These are phyloP conservation scores for Punica granatum DNA, from an alignment of 345 rosid species.

Conservation along the genomic window DNA sequence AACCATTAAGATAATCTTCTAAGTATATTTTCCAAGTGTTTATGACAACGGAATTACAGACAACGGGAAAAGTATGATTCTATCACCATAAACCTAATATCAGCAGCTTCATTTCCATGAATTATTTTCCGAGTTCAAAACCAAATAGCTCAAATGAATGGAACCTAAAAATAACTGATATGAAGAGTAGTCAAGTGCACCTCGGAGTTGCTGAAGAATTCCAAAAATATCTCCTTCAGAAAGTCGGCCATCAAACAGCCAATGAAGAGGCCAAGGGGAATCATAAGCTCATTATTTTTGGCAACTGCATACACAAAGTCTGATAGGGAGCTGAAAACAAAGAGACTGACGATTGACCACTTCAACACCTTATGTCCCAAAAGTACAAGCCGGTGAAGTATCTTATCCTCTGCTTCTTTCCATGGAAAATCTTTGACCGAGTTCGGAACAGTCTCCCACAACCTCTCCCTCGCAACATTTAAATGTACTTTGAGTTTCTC, in stretches of 20 bases:
- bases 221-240: constrained; percentile 27
- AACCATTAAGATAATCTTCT: neutral
- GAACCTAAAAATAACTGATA: neutral
- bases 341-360: constrained; percentile 24
- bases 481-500: constrained; percentile 20
- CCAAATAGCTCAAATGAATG: too few relatives aligned
- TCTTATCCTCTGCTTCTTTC: constrained; percentile 26
- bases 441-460: constrained; percentile 24
- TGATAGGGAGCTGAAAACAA: constrained; percentile 21
- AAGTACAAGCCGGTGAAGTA: constrained; percentile 17
- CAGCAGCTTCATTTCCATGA: too few relatives aligned
- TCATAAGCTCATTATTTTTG: constrained; percentile 30
- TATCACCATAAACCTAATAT: too few relatives aligned
- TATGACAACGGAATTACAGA: neutral
- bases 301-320: constrained; percentile 33
- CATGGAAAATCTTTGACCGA: constrained; percentile 36
- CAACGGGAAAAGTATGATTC: too few relatives aligned
- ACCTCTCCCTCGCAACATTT: constrained; percentile 16
- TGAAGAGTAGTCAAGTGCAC: constrained; percentile 9
- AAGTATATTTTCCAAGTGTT: neutral
- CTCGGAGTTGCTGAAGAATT: constrained; percentile 18
- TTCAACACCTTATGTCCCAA: constrained; percentile 29
- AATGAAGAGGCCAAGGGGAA: constrained; percentile 39
- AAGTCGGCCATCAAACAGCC: constrained; percentile 36
- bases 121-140: too few relatives aligned